phyloP scores from a whole-genome alignment of 495 filamentous ascomycete species.

The Hypomontagnella submonticulosa region DNA sequence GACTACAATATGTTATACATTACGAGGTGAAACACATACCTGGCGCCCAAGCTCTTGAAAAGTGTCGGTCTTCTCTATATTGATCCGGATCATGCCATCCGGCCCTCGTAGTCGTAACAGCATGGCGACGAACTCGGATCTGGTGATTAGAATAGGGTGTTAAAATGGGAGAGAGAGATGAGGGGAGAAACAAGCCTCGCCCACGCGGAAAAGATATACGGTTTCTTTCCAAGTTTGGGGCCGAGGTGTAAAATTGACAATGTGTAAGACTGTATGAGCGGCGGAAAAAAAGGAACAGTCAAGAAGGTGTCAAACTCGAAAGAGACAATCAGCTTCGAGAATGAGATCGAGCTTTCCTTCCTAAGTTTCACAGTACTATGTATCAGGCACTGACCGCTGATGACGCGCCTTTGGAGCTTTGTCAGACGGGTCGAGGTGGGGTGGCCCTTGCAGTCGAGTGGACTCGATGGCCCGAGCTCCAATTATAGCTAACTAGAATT shows the following conservation, averaged over 20 bases:
- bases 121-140: slow-evolving; percentile 57
- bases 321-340: slow-evolving; percentile 22
- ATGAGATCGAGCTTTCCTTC: slow-evolving; percentile 18
- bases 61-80: slow-evolving; percentile 66
- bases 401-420: slow-evolving; percentile 48
- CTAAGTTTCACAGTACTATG: background rate
- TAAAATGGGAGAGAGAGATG: slow-evolving; percentile 11
- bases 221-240: background rate
- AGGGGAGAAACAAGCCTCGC: slow-evolving; percentile 3
- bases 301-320: slow-evolving; percentile 21
- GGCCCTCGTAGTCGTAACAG: slow-evolving; percentile 74
- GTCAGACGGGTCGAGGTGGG: slow-evolving; percentile 23
- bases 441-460: slow-evolving; percentile 33
- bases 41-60: slow-evolving; percentile 63
- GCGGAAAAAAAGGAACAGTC: slow-evolving; percentile 10
- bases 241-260: background rate
- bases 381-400: slow-evolving; percentile 49
- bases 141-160: slow-evolving; percentile 10
- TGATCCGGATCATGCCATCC: slow-evolving; percentile 76
- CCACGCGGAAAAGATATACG: background rate
- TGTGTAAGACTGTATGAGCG: slow-evolving; percentile 1
- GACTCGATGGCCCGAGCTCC: slow-evolving; percentile 30
- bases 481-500: background rate
- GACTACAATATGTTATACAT: background rate
- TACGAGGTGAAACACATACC: slow-evolving; percentile 49